Evolutionary conservation across 2,329 filamentous ascomycete genomes (phyloP).

Genomic region (Orbilia javanica): DNA sequence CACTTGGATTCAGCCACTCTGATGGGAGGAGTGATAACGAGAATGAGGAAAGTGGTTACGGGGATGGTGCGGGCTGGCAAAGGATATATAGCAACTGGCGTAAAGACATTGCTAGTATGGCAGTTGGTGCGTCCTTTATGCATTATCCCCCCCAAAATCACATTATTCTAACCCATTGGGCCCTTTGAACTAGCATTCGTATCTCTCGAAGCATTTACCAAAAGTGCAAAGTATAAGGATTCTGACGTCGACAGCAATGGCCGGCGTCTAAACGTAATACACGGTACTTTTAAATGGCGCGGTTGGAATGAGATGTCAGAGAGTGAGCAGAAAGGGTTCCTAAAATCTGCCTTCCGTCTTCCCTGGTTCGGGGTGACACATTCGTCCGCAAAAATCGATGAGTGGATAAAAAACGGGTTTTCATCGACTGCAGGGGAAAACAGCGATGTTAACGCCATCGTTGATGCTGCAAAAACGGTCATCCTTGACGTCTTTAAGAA

Average conservation of each 20-base stretch:
- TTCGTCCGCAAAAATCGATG: background rate
- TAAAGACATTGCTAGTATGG: background rate
- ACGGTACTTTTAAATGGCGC: background rate
- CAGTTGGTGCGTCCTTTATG: background rate
- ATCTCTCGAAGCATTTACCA: background rate
- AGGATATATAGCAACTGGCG: background rate
- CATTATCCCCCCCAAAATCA: background rate
- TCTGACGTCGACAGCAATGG: background rate
- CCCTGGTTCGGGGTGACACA: background rate
- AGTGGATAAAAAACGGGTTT: slow-evolving; percentile 1
- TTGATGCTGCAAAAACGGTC: background rate
- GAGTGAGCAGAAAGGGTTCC: background rate
- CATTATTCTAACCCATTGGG: background rate
- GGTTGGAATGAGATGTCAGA: slow-evolving; percentile 5
- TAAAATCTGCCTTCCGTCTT: background rate
- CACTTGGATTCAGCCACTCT: background rate
- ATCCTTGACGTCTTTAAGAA: background rate
- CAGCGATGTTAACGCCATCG: background rate
- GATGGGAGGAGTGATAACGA: background rate
- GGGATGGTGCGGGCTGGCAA: background rate
- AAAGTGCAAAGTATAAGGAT: background rate
- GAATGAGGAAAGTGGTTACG: background rate
- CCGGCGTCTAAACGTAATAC: background rate
- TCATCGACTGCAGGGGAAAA: background rate
- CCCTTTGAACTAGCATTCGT: background rate